These are phyloP conservation scores for Colletotrichum abscissum DNA, from an alignment of 2,329 filamentous ascomycete genomes.

Conservation along the genomic window DNA sequence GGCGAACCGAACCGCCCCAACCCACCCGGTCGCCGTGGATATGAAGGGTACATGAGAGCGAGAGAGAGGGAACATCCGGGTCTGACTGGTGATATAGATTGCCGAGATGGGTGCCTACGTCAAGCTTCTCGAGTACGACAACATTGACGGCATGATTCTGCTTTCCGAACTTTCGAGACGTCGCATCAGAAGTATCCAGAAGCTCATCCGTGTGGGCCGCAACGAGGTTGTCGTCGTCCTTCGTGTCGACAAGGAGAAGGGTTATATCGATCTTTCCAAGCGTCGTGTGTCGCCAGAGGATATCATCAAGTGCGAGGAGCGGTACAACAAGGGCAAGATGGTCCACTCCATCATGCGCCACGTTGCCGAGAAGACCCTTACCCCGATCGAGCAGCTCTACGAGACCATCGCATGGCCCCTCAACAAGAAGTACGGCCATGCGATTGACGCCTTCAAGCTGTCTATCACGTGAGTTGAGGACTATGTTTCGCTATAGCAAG, in stretches of 20 bases:
- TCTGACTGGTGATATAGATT: slow-evolving; percentile 68
- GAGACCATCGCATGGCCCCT: slow-evolving; percentile 96
- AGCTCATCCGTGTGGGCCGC: slow-evolving; percentile 96
- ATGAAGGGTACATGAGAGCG: not conserved
- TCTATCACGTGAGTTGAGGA: slow-evolving; percentile 83
- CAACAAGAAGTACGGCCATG: slow-evolving; percentile 97
- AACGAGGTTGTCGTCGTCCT: slow-evolving; percentile 99
- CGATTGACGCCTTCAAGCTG: slow-evolving; percentile 98
- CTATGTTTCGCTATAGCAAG: too few species aligned
- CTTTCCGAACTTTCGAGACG: slow-evolving; percentile 96
- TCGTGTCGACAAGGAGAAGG: slow-evolving; percentile 99
- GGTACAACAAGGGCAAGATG: slow-evolving; percentile 99
- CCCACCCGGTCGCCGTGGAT: slow-evolving; percentile 1
- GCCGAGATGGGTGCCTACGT: slow-evolving; percentile 99
- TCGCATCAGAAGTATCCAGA: slow-evolving; percentile 99
- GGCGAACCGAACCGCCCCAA: slow-evolving; percentile 14
- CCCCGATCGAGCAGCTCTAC: slow-evolving; percentile 94
- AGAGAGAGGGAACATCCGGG: slow-evolving; percentile 16
- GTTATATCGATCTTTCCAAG: slow-evolving; percentile 99
- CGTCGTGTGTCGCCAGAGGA: slow-evolving; percentile 97
- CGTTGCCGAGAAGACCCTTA: slow-evolving; percentile 95
- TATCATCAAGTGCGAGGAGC: slow-evolving; percentile 97
- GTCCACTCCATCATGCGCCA: slow-evolving; percentile 99
- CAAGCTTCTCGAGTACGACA: slow-evolving; percentile 99
- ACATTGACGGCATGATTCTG: slow-evolving; percentile 99